Conservation (phyloP, 129 eudicot species). For the Flaveria linearis region DNA sequence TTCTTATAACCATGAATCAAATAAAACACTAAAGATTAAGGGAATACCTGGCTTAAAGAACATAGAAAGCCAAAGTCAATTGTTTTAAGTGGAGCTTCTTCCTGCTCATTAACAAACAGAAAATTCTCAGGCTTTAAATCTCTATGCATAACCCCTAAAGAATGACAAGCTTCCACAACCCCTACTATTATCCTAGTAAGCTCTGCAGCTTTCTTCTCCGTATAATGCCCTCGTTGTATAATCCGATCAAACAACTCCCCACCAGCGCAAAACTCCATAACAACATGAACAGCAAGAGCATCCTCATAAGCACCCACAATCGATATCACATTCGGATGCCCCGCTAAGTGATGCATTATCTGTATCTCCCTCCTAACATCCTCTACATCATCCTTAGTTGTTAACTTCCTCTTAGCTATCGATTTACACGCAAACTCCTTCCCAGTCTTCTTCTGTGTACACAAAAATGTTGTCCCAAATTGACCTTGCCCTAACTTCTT, state of each 20-base stretch:
- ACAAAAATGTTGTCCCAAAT: constrained; percentile 77
- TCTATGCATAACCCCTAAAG: constrained; percentile 93
- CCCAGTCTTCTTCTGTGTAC: constrained; percentile 57
- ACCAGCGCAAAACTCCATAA: constrained; percentile 93
- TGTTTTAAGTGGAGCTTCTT: constrained; percentile 76
- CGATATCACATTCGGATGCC: constrained; percentile 70
- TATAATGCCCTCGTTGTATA: constrained; percentile 78
- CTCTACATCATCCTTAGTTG: constrained; percentile 81
- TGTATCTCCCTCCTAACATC: constrained; percentile 96
- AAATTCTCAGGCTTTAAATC: constrained; percentile 93
- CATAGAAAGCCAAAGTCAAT: constrained; percentile 84
- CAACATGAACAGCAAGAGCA: constrained; percentile 80
- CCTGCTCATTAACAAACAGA: constrained; percentile 63
- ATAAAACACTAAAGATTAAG: neutral
- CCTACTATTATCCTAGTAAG: constrained; percentile 82
- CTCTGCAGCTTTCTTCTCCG: constrained; percentile 90
- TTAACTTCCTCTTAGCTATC: constrained; percentile 75
- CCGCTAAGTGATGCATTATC: constrained; percentile 90
- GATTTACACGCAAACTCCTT: constrained; percentile 83
- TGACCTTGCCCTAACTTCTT: constrained; percentile 94
- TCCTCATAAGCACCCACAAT: constrained; percentile 89
- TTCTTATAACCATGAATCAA: constrained; percentile 1
- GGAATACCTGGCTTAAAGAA: constrained; percentile 78
- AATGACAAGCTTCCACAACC: constrained; percentile 85
- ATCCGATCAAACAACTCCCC: constrained; percentile 94